Conservation (phyloP, 345 rosid species). For the Viola odorata region DNA sequence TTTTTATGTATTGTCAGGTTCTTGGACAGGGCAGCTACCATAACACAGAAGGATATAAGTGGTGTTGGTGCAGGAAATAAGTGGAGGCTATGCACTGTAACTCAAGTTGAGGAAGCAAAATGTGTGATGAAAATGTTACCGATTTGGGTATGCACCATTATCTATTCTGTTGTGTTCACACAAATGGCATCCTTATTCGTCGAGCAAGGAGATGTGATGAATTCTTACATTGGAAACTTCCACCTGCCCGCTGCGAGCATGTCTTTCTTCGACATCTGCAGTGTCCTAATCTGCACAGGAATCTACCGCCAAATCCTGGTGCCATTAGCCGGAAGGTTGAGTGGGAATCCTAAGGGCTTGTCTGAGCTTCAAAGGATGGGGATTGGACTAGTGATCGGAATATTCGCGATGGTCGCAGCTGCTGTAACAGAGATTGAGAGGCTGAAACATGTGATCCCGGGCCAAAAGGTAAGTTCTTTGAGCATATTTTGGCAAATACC, state of each 20-base stretch:
- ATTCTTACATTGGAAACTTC: neutral
- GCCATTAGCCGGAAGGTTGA: neutral
- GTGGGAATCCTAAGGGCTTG: neutral
- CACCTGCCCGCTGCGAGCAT: neutral
- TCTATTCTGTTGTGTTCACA: neutral
- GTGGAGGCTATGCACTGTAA: neutral
- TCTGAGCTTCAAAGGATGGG: too few relatives aligned
- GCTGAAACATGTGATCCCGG: too few relatives aligned
- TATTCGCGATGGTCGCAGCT: too few relatives aligned
- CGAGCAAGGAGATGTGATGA: neutral
- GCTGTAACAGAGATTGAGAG: too few relatives aligned
- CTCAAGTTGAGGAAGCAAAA: neutral
- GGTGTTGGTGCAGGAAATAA: neutral
- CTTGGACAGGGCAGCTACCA: conserved; percentile 1
- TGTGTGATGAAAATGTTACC: neutral
- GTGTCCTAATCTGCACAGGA: neutral
- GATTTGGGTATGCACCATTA: neutral
- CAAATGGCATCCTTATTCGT: neutral
- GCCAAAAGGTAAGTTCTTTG: too few relatives aligned
- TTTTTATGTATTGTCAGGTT: neutral
- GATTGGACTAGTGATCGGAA: too few relatives aligned
- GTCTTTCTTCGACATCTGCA: neutral
- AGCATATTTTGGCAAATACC: too few relatives aligned
- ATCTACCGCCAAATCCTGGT: neutral
- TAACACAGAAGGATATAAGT: neutral